Evolutionary conservation across 345 rosid species (phyloP), one percentile per base, ranked within the genome.

Genomic region (Lumnitzera racemosa): DNA sequence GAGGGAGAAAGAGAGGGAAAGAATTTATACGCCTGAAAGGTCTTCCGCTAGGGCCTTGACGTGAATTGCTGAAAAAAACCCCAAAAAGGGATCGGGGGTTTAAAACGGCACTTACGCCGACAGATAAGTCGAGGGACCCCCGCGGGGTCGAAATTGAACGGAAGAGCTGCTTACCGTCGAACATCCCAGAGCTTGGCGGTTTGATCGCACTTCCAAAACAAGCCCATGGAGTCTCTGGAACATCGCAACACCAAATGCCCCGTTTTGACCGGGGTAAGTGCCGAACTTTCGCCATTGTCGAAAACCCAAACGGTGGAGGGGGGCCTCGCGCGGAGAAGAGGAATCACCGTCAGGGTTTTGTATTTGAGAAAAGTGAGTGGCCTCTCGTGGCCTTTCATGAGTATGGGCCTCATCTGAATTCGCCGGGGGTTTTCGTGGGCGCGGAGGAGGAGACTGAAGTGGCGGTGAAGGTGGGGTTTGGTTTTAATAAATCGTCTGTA

Each of bases 371-470:
- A 94, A 43, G 97, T 94, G 56, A 94, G 72, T 27, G 99, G 99
- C 84, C 99, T 86, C 72, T 92, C 98, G 67, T 92, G 98, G 65
- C 98, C 98, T 74, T 89, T 90, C 96, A 94, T 88, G 85, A 94
- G 65, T 10, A 90, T 94, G 53, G 99, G 99, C 72, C 99, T 83
- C 97, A 90, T 94, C 43, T 36, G 43, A 36, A 36, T 2, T 36
- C 43, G 43, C 43, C 43, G 43, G 7, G 8, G 8, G 10, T 1
- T 8, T 36, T 36, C 43, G 10, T 36, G 7, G 43, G 43, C 43
- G 43, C 1, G 8, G n/a, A n/a, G n/a, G n/a, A 4, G 10, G 43
- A n/a, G 43, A 3, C 6, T 5, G 43, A 36, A 36, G 43, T 36
- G 43, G 10, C 43, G 43, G 43, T 36, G 43, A 9, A 36, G 43